phyloP scores from a whole-genome alignment of 768 basidiomycete genomes.

The Phaeotremella fagi region DNA sequence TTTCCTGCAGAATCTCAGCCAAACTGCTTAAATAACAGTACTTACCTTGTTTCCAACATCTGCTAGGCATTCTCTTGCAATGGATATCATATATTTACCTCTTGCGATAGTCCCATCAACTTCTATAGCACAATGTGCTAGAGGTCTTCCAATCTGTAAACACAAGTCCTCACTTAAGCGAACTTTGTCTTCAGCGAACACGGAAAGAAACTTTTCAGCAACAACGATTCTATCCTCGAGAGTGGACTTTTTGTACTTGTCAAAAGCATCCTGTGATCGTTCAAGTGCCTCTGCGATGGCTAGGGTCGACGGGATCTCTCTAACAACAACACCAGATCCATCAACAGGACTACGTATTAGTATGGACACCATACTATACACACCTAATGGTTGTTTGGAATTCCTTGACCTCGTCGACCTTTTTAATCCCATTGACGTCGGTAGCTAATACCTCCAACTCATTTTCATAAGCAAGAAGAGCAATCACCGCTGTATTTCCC shows the following conservation, averaged over 20 bases:
- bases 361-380: not conserved
- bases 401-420: not conserved
- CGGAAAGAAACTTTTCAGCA: conserved; percentile 65
- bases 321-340: conserved; percentile 55
- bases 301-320: conserved; percentile 58
- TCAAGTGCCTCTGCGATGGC: conserved; percentile 59
- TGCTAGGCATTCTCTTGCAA: conserved; percentile 65
- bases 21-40: not conserved
- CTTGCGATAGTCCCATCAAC: conserved; percentile 71
- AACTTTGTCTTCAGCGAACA: conserved; percentile 54
- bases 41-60: not conserved
- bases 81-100: conserved; percentile 72
- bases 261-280: conserved; percentile 61
- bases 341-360: not conserved
- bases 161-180: conserved; percentile 69
- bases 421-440: not conserved
- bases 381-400: not conserved
- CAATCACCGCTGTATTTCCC: conserved; percentile 65
- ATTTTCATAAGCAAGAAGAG: conserved; percentile 57
- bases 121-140: conserved; percentile 70
- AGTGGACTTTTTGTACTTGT: conserved; percentile 58
- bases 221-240: conserved; percentile 62
- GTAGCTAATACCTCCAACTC: conserved; percentile 11
- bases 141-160: conserved; percentile 85
- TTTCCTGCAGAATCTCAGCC: not conserved